Base-by-base conservation (phyloP, 495 filamentous ascomycete genomes). In the Cenococcum geophilum region DNA sequence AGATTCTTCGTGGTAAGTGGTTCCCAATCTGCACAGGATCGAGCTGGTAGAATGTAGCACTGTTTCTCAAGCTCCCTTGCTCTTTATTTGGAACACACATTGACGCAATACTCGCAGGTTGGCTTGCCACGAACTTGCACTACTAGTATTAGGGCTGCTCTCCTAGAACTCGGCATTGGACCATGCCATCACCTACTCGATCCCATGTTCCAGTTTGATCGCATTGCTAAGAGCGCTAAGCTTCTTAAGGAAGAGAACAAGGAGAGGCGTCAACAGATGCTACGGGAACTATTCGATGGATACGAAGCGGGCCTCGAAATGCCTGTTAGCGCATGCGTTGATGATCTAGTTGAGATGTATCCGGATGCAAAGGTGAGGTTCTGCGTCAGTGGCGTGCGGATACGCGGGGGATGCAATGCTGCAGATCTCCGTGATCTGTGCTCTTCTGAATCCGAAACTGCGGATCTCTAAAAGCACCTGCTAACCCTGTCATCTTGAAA, bases 261-360 rank as follows among this genome's bases (percentile, higher is more conserved):
- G 0, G 55, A 60, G 16, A 62, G 52, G 37, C 55, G 64, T 1
- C 72, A 72, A 37, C 64, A 69, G 49, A 40, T 71, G 20, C 53
- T 73, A 8, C 55, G 66, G 27, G 53, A 45, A 25, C 18, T 71
- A 4, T 68, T 71, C 34, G 60, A 73, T 27, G 69, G 69, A 11
- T 71, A 63, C 48, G 57, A 52, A n/a, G 62, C 67, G 8, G 61
- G 63, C 0, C 45, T 49, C 27, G 69, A 74, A 22, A 65, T 71
- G 20, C 67, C 71, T n/a, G 62, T 62, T 11, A 48, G 62, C 21
- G 36, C 63, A 32, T 67, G 73, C 56, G 54, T 65, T 11, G 71
- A 73, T 10, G 70, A 73, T 47, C 58, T 72, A 3, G 73, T 74
- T 68, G 72, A 72, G 43, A 73, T 74, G 68, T 74, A 72, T 23